phyloP scores from a whole-genome alignment of 2,329 filamentous ascomycete species.

The Aspergillus sp. region DNA sequence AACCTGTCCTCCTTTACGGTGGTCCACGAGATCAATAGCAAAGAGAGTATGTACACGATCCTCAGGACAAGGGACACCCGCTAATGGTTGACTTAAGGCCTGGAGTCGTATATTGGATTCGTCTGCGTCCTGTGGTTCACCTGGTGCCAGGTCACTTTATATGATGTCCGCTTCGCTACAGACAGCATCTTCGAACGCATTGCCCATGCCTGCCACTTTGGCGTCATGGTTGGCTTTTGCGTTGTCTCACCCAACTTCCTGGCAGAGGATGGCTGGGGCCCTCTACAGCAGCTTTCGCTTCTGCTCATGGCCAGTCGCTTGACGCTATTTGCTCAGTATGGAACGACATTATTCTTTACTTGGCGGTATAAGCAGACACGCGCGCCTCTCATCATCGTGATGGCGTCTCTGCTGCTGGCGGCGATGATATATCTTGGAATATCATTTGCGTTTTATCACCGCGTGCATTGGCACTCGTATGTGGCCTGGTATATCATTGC shows the following conservation, averaged over 20 bases:
- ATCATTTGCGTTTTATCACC: not conserved
- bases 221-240: not conserved
- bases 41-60: not conserved
- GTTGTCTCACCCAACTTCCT: not conserved
- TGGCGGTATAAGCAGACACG: not conserved
- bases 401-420: not conserved
- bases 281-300: not conserved
- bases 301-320: not conserved
- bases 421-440: not conserved
- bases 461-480: not conserved
- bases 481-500: not conserved
- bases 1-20: slow-evolving; percentile 7
- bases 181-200: slow-evolving; percentile 8
- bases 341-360: not conserved
- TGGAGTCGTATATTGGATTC: not conserved
- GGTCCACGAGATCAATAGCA: slow-evolving; percentile 3
- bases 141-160: not conserved
- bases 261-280: not conserved
- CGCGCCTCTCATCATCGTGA: not conserved
- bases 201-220: slow-evolving; percentile 6
- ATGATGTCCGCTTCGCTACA: slow-evolving; percentile 4
- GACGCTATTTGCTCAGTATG: not conserved
- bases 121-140: not conserved
- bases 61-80: no score
- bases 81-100: not conserved